Conservation (phyloP, 2,329 filamentous ascomycete genomes). For the Hymenoscyphus infarciens region DNA sequence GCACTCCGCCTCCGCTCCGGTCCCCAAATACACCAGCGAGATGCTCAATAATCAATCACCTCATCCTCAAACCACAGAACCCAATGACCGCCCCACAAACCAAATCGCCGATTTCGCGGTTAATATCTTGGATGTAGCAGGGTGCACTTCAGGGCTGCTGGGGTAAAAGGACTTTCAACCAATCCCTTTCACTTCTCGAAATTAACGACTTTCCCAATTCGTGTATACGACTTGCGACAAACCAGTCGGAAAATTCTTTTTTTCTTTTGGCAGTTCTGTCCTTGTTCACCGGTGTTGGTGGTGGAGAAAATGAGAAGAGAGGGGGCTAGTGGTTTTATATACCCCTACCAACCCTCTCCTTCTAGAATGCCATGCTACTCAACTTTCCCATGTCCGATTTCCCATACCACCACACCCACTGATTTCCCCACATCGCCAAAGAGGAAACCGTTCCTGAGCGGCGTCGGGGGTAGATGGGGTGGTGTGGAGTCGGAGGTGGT, state of each 20-base stretch:
- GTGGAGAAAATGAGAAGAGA: background rate
- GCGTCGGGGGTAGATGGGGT: background rate
- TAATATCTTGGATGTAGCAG: background rate
- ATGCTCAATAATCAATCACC: too few relatives aligned
- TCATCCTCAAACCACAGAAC: too few relatives aligned
- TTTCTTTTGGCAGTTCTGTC: background rate
- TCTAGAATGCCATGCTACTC: background rate
- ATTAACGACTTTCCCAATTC: background rate
- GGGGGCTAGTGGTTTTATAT: background rate
- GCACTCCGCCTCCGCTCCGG: background rate
- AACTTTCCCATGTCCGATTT: background rate
- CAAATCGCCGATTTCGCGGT: background rate
- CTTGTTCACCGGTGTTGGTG: too few relatives aligned
- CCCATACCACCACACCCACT: background rate
- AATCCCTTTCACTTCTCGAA: background rate
- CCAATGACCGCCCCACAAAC: background rate
- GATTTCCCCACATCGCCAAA: background rate
- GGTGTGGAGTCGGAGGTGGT: background rate
- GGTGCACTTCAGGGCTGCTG: background rate
- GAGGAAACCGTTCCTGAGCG: background rate
- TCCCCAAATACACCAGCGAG: background rate
- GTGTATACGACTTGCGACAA: background rate
- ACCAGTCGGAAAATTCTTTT: background rate
- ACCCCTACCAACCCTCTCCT: background rate
- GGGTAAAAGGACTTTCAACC: background rate